Base-by-base conservation (phyloP, 768 basidiomycete species). In the Phaeotremella skinneri region DNA sequence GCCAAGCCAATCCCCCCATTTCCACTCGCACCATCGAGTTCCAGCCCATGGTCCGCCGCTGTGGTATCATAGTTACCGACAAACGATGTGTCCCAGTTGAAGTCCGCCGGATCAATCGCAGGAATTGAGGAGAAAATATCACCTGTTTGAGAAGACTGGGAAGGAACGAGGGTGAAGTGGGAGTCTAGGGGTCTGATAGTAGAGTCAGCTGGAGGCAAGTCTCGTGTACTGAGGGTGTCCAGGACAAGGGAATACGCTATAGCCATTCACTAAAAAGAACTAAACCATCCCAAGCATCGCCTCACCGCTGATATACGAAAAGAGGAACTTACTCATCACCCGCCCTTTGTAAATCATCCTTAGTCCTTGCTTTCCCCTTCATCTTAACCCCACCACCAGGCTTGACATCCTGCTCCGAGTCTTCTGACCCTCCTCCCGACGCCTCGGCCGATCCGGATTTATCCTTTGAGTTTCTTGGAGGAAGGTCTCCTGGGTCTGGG, bases 41-140 rank as follows among this genome's bases (percentile, higher is more conserved):
- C 49, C 17, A 50, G 53, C 4, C 27, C 17, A 32, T 2, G 43
- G 3, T 20, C 13, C 14, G 21, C 9, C 13, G 16, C 49, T 48
- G 7, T 58, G n/a, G 27, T 14, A 32, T 57, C 62, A 30, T 64
- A 57, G 4, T 51, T 52, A 13, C 49, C 42, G 26, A 69, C 55
- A 34, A 54, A 61, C 16, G 59, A 59, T 0, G 60, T 41, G 29
- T 69, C 68, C 60, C 64, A 69, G 11, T 51, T 62, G 20, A 55
- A 43, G 14, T 61, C 61, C 11, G 31, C 25, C 17, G 37, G 13
- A 39, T 45, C 43, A 6, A 45, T 45, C 34, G 9, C 34, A 14
- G 43, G 43, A 13, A 21, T 7, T 45, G 11, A 11, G 6, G 43
- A 13, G 43, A 45, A 45, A 6, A 45, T 45, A 20, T 45, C 43